Conservation (phyloP, 1,284 basidiomycete genomes). For the Fomes fomentarius region DNA sequence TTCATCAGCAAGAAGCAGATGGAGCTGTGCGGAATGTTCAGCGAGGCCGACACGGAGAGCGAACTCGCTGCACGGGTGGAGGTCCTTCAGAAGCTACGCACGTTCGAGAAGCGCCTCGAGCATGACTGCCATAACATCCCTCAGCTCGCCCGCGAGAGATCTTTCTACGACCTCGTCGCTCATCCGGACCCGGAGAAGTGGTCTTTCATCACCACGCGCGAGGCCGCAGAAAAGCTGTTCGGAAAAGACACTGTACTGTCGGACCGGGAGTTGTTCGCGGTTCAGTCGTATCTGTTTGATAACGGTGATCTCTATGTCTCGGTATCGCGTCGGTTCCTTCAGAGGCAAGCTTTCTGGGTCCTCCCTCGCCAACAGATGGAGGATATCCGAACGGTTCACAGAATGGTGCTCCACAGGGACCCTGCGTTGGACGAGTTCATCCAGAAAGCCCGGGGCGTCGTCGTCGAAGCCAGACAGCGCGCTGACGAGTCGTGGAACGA, state of each 20-base stretch:
- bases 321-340: slow-evolving; percentile 56
- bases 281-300: slow-evolving; percentile 78
- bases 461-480: slow-evolving; percentile 38
- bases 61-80: slow-evolving; percentile 60
- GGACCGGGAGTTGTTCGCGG: slow-evolving; percentile 56
- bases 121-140: slow-evolving; percentile 15
- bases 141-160: slow-evolving; percentile 39
- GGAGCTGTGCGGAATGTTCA: slow-evolving; percentile 47
- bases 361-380: slow-evolving; percentile 67
- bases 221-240: slow-evolving; percentile 51
- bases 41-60: slow-evolving; percentile 29
- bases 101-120: slow-evolving; percentile 50
- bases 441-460: slow-evolving; percentile 53
- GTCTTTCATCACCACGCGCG: slow-evolving; percentile 49
- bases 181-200: slow-evolving; percentile 53
- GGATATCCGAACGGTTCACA: slow-evolving; percentile 55
- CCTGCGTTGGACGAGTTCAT: slow-evolving; percentile 59
- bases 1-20: slow-evolving; percentile 52
- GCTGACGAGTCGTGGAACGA: slow-evolving; percentile 35
- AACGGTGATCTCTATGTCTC: slow-evolving; percentile 67
- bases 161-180: slow-evolving; percentile 50
- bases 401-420: slow-evolving; percentile 51
- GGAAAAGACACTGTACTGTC: slow-evolving; percentile 31
- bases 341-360: slow-evolving; percentile 66
- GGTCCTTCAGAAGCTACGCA: slow-evolving; percentile 55